Evolutionary conservation across 768 basidiomycete genomes (phyloP).

Genomic region (Paxillus rubicundulus): DNA sequence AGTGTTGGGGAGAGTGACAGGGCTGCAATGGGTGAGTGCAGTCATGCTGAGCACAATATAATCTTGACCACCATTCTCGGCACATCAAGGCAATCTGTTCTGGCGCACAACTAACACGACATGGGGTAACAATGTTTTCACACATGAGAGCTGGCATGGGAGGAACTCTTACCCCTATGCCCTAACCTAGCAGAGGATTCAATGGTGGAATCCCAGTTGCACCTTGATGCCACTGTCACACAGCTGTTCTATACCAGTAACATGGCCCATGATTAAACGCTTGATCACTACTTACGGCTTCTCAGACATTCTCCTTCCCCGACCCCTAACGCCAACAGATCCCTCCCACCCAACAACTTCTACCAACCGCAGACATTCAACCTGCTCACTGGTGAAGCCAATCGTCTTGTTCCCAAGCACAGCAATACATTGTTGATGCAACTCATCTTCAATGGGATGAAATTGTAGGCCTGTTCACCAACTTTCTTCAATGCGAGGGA

Average conservation of each 20-base stretch:
- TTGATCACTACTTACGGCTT: slow-evolving; percentile 84
- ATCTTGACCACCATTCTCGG: slow-evolving; percentile 1
- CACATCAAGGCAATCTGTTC: slow-evolving; percentile 23
- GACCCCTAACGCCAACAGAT: slow-evolving; percentile 57
- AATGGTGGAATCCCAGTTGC: slow-evolving; percentile 68
- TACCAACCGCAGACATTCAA: slow-evolving; percentile 49
- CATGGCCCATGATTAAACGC: slow-evolving; percentile 70
- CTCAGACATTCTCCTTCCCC: slow-evolving; percentile 83
- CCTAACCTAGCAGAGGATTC: slow-evolving; percentile 58
- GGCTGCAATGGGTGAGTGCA: slow-evolving; percentile 8
- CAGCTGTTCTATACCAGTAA: slow-evolving; percentile 90
- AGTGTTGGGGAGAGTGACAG: slow-evolving; percentile 17
- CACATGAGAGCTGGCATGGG: slow-evolving; percentile 92
- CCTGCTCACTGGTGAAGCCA: slow-evolving; percentile 25
- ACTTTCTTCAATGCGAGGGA: slow-evolving; percentile 87
- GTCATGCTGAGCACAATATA: not conserved
- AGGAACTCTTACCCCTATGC: slow-evolving; percentile 65
- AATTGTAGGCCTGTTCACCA: slow-evolving; percentile 90
- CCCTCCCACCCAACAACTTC: slow-evolving; percentile 63
- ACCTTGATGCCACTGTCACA: slow-evolving; percentile 83
- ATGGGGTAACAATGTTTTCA: slow-evolving; percentile 89
- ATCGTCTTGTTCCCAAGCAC: slow-evolving; percentile 77
- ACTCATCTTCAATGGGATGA: slow-evolving; percentile 90
- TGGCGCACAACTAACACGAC: slow-evolving; percentile 76
- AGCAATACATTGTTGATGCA: slow-evolving; percentile 86